Percentiles rank a stretch among this genome's conserved stretches.
Evolutionary conservation across 345 rosid genomes (phyloP).

Genomic region (Acer campestre): DNA sequence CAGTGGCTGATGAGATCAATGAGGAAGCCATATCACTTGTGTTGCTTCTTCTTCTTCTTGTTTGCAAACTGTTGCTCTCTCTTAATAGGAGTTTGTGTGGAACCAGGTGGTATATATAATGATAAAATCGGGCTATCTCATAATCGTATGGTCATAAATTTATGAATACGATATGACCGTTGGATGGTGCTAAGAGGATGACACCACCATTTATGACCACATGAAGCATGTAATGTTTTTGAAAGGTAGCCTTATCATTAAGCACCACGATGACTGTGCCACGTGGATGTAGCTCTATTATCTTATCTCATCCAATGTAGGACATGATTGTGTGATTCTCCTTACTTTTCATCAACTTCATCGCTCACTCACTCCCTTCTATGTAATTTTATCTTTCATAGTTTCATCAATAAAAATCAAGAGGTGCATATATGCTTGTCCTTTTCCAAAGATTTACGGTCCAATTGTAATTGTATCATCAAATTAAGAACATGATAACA

Average conservation of each 20-base stretch:
- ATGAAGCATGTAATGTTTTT: constrained; percentile 3
- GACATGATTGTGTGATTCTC: too few relatives aligned
- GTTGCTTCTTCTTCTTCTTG: neutral
- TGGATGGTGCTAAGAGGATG: constrained; percentile 25
- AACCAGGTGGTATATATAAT: constrained; percentile 38
- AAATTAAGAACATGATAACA: too few relatives aligned
- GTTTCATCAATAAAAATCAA: too few relatives aligned
- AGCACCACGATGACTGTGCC: constrained; percentile 21
- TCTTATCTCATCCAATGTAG: too few relatives aligned
- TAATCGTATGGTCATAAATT: constrained; percentile 34
- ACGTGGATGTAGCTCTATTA: too few relatives aligned
- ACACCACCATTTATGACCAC: constrained; percentile 21
- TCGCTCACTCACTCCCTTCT: too few relatives aligned
- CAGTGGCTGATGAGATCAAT: constrained; percentile 50
- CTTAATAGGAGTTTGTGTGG: neutral
- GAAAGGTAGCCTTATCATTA: constrained; percentile 28
- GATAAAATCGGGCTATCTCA: constrained; percentile 5
- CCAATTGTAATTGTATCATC: too few relatives aligned
- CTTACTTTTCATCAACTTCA: too few relatives aligned
- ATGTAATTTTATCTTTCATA: too few relatives aligned
- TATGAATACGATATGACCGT: constrained; percentile 30
- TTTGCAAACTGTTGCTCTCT: neutral
- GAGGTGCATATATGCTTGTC: too few relatives aligned
- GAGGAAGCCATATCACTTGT: constrained; percentile 59
- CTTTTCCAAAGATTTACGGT: too few relatives aligned